These are phyloP conservation scores for Coleophoma cylindrospora DNA, from an alignment of 2,329 filamentous ascomycete species.

Conservation along the genomic window DNA sequence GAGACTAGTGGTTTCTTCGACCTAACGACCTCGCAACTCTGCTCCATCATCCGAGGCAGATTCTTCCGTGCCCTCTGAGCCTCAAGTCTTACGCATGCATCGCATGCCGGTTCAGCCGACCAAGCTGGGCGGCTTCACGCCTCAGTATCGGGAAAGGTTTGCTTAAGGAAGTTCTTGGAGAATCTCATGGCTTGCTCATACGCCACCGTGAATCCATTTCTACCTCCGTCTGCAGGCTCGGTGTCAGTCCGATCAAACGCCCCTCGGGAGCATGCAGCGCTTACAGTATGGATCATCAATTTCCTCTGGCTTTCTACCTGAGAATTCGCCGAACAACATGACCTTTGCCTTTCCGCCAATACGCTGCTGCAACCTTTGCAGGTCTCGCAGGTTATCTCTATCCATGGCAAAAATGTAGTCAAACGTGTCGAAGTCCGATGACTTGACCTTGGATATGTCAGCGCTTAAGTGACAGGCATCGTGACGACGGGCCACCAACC, in stretches of 20 bases:
- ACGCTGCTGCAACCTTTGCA: conserved; percentile 52
- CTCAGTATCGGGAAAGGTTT: conserved; percentile 19
- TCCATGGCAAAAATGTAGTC: conserved; percentile 98
- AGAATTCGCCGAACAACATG: conserved; percentile 80
- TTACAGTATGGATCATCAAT: conserved; percentile 79
- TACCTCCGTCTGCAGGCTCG: conserved; percentile 53
- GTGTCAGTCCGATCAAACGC: too few relatives aligned
- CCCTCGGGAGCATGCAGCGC: too few relatives aligned
- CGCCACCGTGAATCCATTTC: conserved; percentile 76
- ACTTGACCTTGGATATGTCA: conserved; percentile 37
- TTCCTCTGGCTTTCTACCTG: conserved; percentile 64
- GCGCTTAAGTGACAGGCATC: not conserved
- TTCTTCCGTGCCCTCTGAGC: not conserved
- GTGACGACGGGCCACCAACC: conserved; percentile 36
- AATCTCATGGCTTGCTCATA: conserved; percentile 80
- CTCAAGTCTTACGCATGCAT: too few relatives aligned
- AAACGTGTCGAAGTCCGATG: conserved; percentile 74
- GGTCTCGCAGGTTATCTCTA: conserved; percentile 67
- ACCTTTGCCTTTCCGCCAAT: conserved; percentile 59
- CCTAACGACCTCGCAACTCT: too few relatives aligned
- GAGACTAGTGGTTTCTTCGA: too few relatives aligned
- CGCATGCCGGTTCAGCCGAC: too few relatives aligned
- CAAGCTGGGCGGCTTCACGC: not conserved
- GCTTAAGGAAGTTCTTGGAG: conserved; percentile 49
- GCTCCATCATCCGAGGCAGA: not conserved